phyloP scores from a whole-genome alignment of 768 basidiomycete genomes.

The Kwoniella sp. region DNA sequence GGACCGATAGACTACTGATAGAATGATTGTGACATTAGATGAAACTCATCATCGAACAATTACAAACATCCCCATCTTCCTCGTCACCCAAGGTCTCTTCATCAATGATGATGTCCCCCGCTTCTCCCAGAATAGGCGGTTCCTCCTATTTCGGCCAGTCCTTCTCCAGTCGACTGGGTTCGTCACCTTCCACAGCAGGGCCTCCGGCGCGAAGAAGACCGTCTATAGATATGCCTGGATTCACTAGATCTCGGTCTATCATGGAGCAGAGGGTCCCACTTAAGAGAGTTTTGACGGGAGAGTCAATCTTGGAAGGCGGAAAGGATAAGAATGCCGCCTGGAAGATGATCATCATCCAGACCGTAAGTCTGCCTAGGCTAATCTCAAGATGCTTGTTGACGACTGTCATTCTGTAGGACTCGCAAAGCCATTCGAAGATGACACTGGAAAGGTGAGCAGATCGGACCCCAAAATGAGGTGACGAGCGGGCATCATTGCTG shows the following conservation, averaged over 20 bases:
- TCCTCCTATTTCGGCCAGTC: conserved; percentile 38
- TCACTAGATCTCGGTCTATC: conserved; percentile 32
- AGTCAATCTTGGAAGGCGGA: conserved; percentile 48
- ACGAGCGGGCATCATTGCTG: conserved; percentile 9
- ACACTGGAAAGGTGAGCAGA: conserved; percentile 45
- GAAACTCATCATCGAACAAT: conserved; percentile 33
- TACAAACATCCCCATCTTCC: conserved; percentile 15
- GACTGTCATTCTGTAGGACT: conserved; percentile 17
- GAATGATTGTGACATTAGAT: conserved; percentile 15
- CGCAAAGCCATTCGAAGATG: conserved; percentile 48
- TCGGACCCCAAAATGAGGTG: not conserved
- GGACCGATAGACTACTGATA: not conserved
- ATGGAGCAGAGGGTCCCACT: conserved; percentile 48
- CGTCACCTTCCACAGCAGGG: conserved; percentile 26
- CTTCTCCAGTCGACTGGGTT: conserved; percentile 31
- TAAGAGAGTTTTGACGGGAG: conserved; percentile 47
- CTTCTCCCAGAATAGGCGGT: conserved; percentile 30
- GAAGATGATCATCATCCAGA: conserved; percentile 52
- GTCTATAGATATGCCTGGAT: conserved; percentile 35
- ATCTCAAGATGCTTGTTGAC: not conserved
- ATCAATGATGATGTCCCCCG: conserved; percentile 26
- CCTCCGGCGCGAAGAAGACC: conserved; percentile 30
- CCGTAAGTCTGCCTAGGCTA: conserved; percentile 14
- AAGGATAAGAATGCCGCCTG: conserved; percentile 55
- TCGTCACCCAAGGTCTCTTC: conserved; percentile 13